Base-by-base conservation (phyloP, 768 basidiomycete genomes). In the Mrakia hoshinonis region DNA sequence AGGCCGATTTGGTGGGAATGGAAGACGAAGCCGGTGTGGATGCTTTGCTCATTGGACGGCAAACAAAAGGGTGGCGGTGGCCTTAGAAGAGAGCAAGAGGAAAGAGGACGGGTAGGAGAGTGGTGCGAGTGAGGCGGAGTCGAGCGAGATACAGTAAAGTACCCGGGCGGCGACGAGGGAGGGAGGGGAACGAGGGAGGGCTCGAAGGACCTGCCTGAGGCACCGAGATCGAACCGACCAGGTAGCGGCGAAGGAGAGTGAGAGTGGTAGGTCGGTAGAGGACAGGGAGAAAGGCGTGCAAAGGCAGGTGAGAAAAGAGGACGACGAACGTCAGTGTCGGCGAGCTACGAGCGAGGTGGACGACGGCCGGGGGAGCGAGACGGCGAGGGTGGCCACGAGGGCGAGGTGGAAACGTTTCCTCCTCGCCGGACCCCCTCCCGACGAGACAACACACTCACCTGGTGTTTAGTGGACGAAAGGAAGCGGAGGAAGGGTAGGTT, bases 41-140 rank as follows among this genome's bases (percentile, higher is more conserved):
- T 46, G 69, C 86, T 87, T 88, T 92, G 90, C 90, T 94, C 92
- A 94, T 94, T 91, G 89, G 91, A 75, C 11, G 39, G 46, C 2
- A 10, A 13, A 31, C 3, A 1, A 20, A 52, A 22, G 12, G 39
- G 36, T 36, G 13, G n/a, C 52, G 60, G 18, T 43, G 46, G 63
- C 22, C 39, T 22, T 5, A 36, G 9, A 46, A 29, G 26, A 29
- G 24, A 29, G 48, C n/a, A 26, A 48, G 60, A 3, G 20, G 34
- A 22, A 38, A 20, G 63, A 26, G 63, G 46, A 34, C 15, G 46
- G 39, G 62, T 34, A n/a, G 63, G 39, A 13, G 60, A 29, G n/a
- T n/a, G n/a, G 63, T 60, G 11, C 10, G 55, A 29, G 12, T 13
- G n/a, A 29, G 39, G 39, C 20, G 43, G 63, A 29, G 63, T 26